Conservation (phyloP, 768 basidiomycete species). For the Pleurotus citrinopileatus region DNA sequence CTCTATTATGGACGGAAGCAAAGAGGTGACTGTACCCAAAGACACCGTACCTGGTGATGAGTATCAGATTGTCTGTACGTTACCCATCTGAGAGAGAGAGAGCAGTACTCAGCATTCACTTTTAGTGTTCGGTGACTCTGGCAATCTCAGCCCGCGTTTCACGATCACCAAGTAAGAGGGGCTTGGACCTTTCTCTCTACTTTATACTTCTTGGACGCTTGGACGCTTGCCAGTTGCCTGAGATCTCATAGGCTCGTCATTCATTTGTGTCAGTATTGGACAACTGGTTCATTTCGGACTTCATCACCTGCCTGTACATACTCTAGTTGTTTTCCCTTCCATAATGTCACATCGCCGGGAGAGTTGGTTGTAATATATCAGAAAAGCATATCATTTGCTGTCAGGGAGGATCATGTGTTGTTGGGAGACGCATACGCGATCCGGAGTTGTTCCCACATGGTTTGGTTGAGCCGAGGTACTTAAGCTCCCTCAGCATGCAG, state of each 20-base stretch:
- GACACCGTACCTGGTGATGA: slow-evolving; percentile 30
- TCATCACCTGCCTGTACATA: too few relatives aligned
- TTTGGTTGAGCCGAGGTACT: background rate
- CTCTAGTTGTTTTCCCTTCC: background rate
- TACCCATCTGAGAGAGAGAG: background rate
- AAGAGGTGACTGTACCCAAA: slow-evolving; percentile 37
- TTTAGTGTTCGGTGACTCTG: slow-evolving; percentile 54
- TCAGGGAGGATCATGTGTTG: background rate
- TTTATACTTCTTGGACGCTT: background rate
- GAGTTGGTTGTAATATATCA: too few relatives aligned
- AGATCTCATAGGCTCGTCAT: too few relatives aligned
- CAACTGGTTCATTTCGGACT: too few relatives aligned
- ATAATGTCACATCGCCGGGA: background rate
- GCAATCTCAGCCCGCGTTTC: slow-evolving; percentile 44
- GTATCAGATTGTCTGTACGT: slow-evolving; percentile 46
- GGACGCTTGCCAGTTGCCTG: too few relatives aligned
- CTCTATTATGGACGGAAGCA: slow-evolving; percentile 28
- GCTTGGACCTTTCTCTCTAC: background rate
- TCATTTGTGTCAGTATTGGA: too few relatives aligned
- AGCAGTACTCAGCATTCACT: background rate
- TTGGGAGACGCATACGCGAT: background rate
- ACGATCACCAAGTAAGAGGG: slow-evolving; percentile 33
- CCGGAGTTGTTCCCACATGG: background rate
- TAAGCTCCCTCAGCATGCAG: background rate
- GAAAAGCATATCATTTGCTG: background rate